Evolutionary conservation across 1,139 yeast species (phyloP), one percentile per base, ranked within the genome.

Genomic region (Chernovozyma aurita): DNA sequence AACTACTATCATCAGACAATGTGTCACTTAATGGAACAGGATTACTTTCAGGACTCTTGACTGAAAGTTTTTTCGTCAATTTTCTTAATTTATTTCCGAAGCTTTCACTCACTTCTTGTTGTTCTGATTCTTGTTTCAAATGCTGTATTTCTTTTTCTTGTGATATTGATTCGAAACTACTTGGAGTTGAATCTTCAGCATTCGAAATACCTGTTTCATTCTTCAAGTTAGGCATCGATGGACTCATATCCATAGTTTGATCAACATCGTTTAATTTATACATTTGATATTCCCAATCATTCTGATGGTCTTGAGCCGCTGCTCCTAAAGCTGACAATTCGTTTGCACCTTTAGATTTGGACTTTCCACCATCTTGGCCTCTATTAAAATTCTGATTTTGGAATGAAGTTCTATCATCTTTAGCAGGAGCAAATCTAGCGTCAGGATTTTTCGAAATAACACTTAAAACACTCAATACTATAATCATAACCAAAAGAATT

Each of bases 391-490:
- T 66, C 57, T 63, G 71, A 54, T 77, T 73, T 56, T 82, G 88
- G 77, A 85, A 85, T 2, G 92, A 82, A 14, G 85, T 77, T 71
- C 95, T 76, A 53, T 85, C 95, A 63, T 85, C 95, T 47, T 69
- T 80, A 7, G 90, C 90, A 14, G 92, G 92, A 32, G 83, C 84
- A 57, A 84, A 85, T 57, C 86, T 76, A 9, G 86, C 79, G 61
- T 85, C 95, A 22, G 94, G 94, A 53, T 84, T 85, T 64, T 81
- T 83, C 15, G 86, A 77, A 41, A 78, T 59, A 1, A 82, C 45
- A 24, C 85, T 76, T 50, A 78, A 61, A 11, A 60, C 57, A 37
- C 79, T 72, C 47, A 80, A 77, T 0, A 74, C 74, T 42, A 84
- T 65, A 45, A 82, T 78, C 63, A 80, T 57, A 32, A 83, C 45